Evolutionary conservation across 225 moss, liverwort and hornwort genomes (phyloP).

Genomic region (Sphagnum tenellum): DNA sequence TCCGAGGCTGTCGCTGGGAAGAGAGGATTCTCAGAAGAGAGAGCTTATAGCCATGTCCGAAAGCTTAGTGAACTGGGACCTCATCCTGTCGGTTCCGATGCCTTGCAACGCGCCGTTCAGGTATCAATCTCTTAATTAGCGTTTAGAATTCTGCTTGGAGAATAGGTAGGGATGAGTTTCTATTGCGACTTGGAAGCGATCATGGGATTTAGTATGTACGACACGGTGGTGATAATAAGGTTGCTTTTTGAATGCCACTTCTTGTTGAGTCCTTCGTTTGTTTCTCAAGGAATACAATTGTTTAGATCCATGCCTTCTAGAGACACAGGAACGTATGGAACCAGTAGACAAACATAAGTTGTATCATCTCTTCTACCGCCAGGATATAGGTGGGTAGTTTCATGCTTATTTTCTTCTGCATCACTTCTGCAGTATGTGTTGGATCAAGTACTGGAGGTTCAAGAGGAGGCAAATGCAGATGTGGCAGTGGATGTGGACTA

Average conservation of each 20-base stretch:
- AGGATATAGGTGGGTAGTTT: neutral
- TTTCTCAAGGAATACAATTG: neutral
- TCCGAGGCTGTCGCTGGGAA: slow-evolving; percentile 44
- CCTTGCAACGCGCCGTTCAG: slow-evolving; percentile 60
- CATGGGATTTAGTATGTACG: too few species aligned
- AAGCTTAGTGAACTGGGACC: slow-evolving; percentile 60
- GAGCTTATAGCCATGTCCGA: slow-evolving; percentile 51
- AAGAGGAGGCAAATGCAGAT: slow-evolving; percentile 50
- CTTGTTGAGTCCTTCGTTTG: neutral
- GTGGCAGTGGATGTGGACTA: slow-evolving; percentile 75
- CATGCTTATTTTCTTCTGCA: neutral
- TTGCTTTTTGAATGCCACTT: neutral
- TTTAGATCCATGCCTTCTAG: too few species aligned
- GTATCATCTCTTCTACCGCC: neutral
- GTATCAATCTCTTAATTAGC: slow-evolving; percentile 8
- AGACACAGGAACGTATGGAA: too few species aligned
- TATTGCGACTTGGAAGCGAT: too few species aligned
- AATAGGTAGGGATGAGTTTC: too few species aligned
- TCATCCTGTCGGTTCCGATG: slow-evolving; percentile 59
- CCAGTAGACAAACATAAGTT: too few species aligned
- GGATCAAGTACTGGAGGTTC: slow-evolving; percentile 48
- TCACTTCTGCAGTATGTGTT: slow-evolving; percentile 59
- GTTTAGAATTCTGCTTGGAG: too few species aligned
- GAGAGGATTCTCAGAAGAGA: slow-evolving; percentile 63
- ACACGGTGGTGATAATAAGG: too few species aligned